Base-by-base conservation (phyloP, 805 yeast species). In the Kazachstania taianensis region DNA sequence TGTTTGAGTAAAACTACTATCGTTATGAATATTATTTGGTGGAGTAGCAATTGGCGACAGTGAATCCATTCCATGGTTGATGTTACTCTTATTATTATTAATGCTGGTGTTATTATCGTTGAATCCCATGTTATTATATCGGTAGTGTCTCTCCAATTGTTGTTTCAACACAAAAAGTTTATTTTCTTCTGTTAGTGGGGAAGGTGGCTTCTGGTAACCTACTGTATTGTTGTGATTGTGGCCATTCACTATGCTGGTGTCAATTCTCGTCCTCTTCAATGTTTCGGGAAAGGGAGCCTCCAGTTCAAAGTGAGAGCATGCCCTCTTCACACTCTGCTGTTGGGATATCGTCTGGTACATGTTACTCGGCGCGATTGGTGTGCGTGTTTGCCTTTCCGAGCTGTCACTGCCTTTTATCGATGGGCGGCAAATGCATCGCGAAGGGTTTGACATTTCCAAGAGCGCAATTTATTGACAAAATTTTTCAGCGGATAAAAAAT, bases 201-300 rank as follows among this genome's bases (percentile, higher is more conserved):
- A 22, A 9, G 25, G 8, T 2, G 25, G 25, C 12, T n/a, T 9
- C 12, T 22, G 25, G 12, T 9, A 22, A 22, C 12, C 20, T 18
- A 30, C n/a, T 17, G 12, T 22, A 22, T 22, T 12, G 25, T 30
- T 18, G 33, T 17, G 23, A 29, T 18, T 16, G 9, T 29, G 9
- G 8, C 10, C 17, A 9, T 28, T n/a, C 6, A 17, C 6, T 8
- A 28, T 28, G 30, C 13, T 15, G 24, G 23, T 12, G 29, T 8
- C 17, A 26, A 26, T 26, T n/a, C 32, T 36, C 32, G 24, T 26
- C 25, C 32, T 40, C 16, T 40, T 40, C 7, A 20, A 4, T n/a
- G 37, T 9, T 17, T 37, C 39, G 9, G 39, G 37, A 14, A 29
- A 35, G n/a, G 41, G 39, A 2, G 36, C n/a, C 15, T 40, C 43